Evolutionary conservation across 192 early-diverging fungal species (phyloP).

Genomic region (Coemansia sp.): DNA sequence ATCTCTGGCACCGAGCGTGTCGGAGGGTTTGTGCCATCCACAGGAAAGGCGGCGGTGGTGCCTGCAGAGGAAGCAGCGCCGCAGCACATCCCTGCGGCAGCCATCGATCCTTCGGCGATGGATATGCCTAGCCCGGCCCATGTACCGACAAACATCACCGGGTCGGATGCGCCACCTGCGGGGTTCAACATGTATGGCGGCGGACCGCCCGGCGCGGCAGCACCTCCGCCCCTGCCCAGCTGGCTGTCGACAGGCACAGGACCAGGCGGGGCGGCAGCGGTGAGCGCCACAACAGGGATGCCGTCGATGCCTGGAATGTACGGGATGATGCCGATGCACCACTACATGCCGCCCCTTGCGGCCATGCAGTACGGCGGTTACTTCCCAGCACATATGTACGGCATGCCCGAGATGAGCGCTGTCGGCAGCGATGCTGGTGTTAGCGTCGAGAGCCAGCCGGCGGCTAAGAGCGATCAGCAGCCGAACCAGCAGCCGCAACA

Average conservation of each 20-base stretch:
- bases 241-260: slow-evolving; percentile 22
- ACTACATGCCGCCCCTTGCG: slow-evolving; percentile 34
- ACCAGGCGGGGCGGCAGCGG: not conserved
- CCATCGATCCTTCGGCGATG: not conserved
- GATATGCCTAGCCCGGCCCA: slow-evolving; percentile 30
- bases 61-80: not conserved
- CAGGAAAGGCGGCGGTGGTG: not conserved
- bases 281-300: slow-evolving; percentile 8
- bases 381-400: slow-evolving; percentile 49
- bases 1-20: slow-evolving; percentile 10
- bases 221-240: no score
- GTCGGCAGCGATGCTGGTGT: not conserved
- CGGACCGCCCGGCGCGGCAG: slow-evolving; percentile 1
- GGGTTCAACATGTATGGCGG: slow-evolving; percentile 24
- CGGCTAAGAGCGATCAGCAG: not conserved
- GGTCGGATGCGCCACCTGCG: slow-evolving; percentile 10
- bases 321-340: slow-evolving; percentile 45
- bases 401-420: slow-evolving; percentile 25
- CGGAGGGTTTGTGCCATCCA: slow-evolving; percentile 34
- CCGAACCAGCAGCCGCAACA: not conserved
- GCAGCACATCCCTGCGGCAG: not conserved
- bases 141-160: not conserved
- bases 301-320: slow-evolving; percentile 23
- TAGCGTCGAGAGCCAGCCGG: not conserved
- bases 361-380: slow-evolving; percentile 44